Percentiles rank a stretch among this genome's conserved stretches.
phyloP scores from a whole-genome alignment of 2,329 filamentous ascomycete species.

The Sclerotinia trifoliorum region DNA sequence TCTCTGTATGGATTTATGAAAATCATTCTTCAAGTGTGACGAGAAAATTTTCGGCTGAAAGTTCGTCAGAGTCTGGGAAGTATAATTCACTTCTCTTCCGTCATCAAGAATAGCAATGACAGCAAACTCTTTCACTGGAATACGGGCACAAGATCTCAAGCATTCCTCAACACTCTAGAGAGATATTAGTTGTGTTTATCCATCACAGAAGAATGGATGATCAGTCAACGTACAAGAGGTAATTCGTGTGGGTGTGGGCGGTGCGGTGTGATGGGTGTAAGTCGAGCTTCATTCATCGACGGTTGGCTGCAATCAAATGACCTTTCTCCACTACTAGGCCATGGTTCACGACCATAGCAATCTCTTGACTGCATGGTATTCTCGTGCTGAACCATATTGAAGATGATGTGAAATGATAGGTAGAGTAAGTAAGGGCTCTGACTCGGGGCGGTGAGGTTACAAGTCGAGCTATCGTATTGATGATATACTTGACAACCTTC shows the following conservation, averaged over 20 bases:
- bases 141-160: slow-evolving; percentile 32
- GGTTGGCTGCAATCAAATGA: slow-evolving; percentile 29
- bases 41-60: slow-evolving; percentile 32
- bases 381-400: slow-evolving; percentile 34
- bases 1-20: slow-evolving; percentile 24
- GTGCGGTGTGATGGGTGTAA: slow-evolving; percentile 22
- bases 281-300: slow-evolving; percentile 25
- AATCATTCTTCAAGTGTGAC: slow-evolving; percentile 25
- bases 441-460: slow-evolving; percentile 30
- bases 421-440: slow-evolving; percentile 17
- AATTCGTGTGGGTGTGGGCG: slow-evolving; percentile 12
- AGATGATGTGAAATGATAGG: slow-evolving; percentile 23
- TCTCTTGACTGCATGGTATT: slow-evolving; percentile 28
- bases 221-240: slow-evolving; percentile 18
- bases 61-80: slow-evolving; percentile 29
- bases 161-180: slow-evolving; percentile 32
- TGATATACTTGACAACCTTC: slow-evolving; percentile 26
- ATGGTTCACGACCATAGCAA: slow-evolving; percentile 28
- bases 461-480: slow-evolving; percentile 41
- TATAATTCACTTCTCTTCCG: slow-evolving; percentile 32
- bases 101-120: slow-evolving; percentile 33
- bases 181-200: background rate
- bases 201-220: background rate
- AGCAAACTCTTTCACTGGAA: slow-evolving; percentile 34
- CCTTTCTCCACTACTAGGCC: slow-evolving; percentile 29